Evolutionary conservation across 306 rosid genomes (phyloP).

Genomic region (Trifolium subterraneum): DNA sequence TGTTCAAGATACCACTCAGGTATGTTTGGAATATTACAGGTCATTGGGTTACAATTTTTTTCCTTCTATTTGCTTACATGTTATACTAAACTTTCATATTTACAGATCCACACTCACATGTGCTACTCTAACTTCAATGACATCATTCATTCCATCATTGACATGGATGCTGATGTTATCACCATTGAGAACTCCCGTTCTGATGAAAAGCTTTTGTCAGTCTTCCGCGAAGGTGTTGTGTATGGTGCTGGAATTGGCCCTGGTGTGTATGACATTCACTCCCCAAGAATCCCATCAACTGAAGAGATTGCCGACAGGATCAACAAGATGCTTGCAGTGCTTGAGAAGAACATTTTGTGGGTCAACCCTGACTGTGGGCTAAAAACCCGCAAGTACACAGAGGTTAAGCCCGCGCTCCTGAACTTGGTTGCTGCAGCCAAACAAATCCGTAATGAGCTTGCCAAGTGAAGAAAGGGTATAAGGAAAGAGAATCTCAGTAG

Average conservation of each 20-base stretch:
- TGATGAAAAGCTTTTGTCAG: constrained; percentile 88
- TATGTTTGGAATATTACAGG: constrained; percentile 28
- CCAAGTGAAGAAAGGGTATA: constrained; percentile 63
- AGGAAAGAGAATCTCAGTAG: constrained; percentile 16
- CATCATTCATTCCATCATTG: constrained; percentile 88
- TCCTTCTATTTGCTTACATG: background rate
- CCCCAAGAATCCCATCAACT: constrained; percentile 90
- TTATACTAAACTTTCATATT: constrained; percentile 5
- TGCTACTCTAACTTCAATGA: constrained; percentile 96
- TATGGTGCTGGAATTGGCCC: constrained; percentile 98
- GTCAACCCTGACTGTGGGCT: constrained; percentile 97
- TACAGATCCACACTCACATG: constrained; percentile 97
- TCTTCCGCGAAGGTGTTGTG: constrained; percentile 97
- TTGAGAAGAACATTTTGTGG: constrained; percentile 93
- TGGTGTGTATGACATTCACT: constrained; percentile 93
- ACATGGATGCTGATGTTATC: constrained; percentile 95
- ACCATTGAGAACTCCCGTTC: constrained; percentile 96
- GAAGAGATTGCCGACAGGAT: constrained; percentile 91
- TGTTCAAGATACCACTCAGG: constrained; percentile 86
- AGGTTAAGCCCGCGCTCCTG: constrained; percentile 82
- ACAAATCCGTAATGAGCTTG: constrained; percentile 79
- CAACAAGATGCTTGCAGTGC: constrained; percentile 96
- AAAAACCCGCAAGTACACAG: constrained; percentile 87
- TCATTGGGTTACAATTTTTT: background rate
- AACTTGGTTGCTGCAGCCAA: constrained; percentile 89